These are phyloP conservation scores for Aphanomyces invadans DNA, from an alignment of 352 stramenopile species.

Conservation along the genomic window DNA sequence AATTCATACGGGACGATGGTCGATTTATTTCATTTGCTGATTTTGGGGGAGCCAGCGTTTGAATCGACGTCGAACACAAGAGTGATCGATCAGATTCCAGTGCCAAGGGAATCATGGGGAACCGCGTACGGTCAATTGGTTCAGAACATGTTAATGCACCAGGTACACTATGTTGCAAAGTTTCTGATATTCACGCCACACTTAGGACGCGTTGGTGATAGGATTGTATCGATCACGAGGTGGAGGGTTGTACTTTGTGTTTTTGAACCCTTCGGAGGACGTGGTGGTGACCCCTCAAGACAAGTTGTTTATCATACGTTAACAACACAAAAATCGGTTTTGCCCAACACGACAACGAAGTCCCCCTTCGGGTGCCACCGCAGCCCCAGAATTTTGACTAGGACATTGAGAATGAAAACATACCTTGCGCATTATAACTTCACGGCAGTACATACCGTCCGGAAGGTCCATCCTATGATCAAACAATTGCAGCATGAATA, in stretches of 20 bases:
- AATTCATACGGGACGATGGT: constrained; percentile 54
- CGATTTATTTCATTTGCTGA: constrained; percentile 56
- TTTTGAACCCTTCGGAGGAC: constrained; percentile 52
- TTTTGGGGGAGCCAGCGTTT: constrained; percentile 49
- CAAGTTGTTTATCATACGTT: constrained; percentile 53
- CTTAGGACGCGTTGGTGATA: constrained; percentile 46
- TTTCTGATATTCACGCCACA: too few relatives aligned
- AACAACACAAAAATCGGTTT: constrained; percentile 53
- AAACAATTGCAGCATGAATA: background rate
- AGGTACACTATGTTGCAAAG: too few relatives aligned
- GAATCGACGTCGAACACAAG: constrained; percentile 28
- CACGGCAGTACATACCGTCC: background rate
- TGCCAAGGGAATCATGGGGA: constrained; percentile 48
- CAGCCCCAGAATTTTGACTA: constrained; percentile 50
- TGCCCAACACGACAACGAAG: constrained; percentile 43
- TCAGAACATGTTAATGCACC: constrained; percentile 42
- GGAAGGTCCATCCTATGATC: constrained; percentile 7
- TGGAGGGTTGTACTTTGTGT: constrained; percentile 40
- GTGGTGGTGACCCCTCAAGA: constrained; percentile 56
- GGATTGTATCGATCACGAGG: constrained; percentile 46
- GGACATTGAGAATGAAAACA: background rate
- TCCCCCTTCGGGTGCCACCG: constrained; percentile 54
- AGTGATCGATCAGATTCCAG: constrained; percentile 47
- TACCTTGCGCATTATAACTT: too few relatives aligned
- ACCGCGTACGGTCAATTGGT: constrained; percentile 49